These are phyloP conservation scores for Marasmius fiardii DNA, from an alignment of 1,284 basidiomycete genomes.

Conservation along the genomic window DNA sequence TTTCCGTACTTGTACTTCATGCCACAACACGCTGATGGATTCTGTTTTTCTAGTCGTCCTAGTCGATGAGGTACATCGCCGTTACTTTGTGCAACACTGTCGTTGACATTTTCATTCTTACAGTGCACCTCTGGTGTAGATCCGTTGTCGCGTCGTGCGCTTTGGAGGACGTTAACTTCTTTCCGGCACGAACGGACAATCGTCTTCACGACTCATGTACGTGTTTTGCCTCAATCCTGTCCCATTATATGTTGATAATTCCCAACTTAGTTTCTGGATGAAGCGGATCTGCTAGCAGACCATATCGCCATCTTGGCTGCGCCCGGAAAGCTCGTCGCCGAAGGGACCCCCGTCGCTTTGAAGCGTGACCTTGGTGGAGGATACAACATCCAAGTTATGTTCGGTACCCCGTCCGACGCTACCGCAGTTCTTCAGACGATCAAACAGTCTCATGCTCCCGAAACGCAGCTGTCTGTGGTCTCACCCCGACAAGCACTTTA, in stretches of 20 bases:
- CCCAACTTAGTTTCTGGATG: slow-evolving; percentile 62
- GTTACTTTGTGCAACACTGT: not conserved
- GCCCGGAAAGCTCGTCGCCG: slow-evolving; percentile 71
- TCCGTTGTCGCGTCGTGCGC: slow-evolving; percentile 70
- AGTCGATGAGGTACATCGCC: slow-evolving; percentile 53
- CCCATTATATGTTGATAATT: slow-evolving; percentile 9
- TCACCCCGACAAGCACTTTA: slow-evolving; percentile 43
- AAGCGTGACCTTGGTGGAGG: slow-evolving; percentile 74
- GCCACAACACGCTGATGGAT: slow-evolving; percentile 5
- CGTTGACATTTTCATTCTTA: not conserved
- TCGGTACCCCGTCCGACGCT: slow-evolving; percentile 21
- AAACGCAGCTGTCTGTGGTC: slow-evolving; percentile 35
- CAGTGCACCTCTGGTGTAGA: slow-evolving; percentile 79
- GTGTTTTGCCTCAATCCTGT: slow-evolving; percentile 18
- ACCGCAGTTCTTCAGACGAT: slow-evolving; percentile 42
- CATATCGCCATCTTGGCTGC: slow-evolving; percentile 72
- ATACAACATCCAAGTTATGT: slow-evolving; percentile 58
- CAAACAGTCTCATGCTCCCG: slow-evolving; percentile 39
- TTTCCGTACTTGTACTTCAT: slow-evolving; percentile 1
- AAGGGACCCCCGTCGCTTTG: slow-evolving; percentile 69
- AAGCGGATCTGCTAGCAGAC: slow-evolving; percentile 78
- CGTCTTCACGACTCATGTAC: slow-evolving; percentile 67
- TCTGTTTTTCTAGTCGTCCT: slow-evolving; percentile 50
- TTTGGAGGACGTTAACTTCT: slow-evolving; percentile 72
- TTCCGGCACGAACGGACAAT: slow-evolving; percentile 65